Conservation (phyloP, 2,329 filamentous ascomycete genomes). For the Colletotrichum spaethianum region DNA sequence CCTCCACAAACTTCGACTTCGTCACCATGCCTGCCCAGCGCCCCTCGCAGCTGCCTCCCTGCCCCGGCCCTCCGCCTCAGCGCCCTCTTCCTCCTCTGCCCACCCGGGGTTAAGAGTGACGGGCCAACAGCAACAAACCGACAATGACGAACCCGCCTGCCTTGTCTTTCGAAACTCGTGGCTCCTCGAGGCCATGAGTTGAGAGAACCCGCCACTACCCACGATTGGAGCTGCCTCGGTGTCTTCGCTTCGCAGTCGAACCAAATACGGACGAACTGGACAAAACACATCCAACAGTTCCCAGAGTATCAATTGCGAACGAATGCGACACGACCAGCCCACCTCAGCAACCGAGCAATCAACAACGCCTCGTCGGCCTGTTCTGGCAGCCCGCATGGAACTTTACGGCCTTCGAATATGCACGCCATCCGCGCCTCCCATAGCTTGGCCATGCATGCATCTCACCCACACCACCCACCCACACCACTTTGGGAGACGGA, state of each 20-base stretch:
- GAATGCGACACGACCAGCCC: conserved; percentile 2
- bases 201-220: neutral
- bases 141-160: conserved; percentile 10
- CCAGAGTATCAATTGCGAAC: conserved; percentile 29
- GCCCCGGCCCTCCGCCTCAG: conserved; percentile 76
- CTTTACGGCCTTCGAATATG: conserved; percentile 19
- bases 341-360: neutral
- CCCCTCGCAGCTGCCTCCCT: conserved; percentile 76
- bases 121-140: conserved; percentile 13
- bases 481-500: neutral
- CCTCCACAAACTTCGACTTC: conserved; percentile 43
- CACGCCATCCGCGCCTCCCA: conserved; percentile 33
- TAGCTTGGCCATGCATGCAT: conserved; percentile 35
- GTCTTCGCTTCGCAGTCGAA: conserved; percentile 12
- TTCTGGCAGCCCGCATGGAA: conserved; percentile 21
- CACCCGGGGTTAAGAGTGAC: conserved; percentile 65
- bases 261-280: conserved; percentile 7
- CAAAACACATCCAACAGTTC: neutral
- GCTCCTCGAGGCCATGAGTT: conserved; percentile 8
- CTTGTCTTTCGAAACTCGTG: neutral
- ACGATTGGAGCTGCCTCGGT: conserved; percentile 4
- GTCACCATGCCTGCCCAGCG: conserved; percentile 71
- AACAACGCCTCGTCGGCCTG: neutral
- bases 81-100: conserved; percentile 76
- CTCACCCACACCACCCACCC: conserved; percentile 26